Evolutionary conservation across 768 basidiomycete species (phyloP), one percentile per base, ranked within the genome.

Genomic region (Lactifluus subvellereus): DNA sequence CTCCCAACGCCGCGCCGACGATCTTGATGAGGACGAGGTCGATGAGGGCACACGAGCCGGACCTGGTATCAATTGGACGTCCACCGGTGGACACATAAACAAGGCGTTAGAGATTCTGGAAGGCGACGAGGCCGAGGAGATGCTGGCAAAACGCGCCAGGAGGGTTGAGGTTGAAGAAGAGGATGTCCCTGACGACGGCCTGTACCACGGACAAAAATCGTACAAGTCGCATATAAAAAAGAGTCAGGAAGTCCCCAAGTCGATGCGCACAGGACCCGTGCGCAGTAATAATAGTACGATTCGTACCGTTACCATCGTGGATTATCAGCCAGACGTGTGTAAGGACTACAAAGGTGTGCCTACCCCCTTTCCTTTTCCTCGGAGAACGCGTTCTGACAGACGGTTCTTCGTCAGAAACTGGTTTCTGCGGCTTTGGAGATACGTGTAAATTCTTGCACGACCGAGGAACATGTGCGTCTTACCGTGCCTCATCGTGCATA

Each of bases 401-500:
- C 49, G n/a, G 18, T 22, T n/a, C 20, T 6, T 11, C 22, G n/a
- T 20, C 49, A 96, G 96, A 98, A 78, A 99, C 97, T 56, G 97
- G 97, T 0, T 99, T 92, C 73, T 99, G 97, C 75, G 97, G 97
- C 22, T 99, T 96, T 74, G 97, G 97, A 35, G 97, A 99, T 75
- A 94, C 94, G 4, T 99, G 97, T 76, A 98, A 98, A 80, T 98
- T 98, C 79, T 80, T 98, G 72, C 97, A 98, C 76, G 97, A 98
- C 75, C 87, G 96, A 70, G 95, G 96, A 61, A 94, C 91, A 40
- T 94, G 91, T 91, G 70, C 73, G 89, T 85, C 49, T 66, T 52
- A 4, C 30, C 58, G 40, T 48, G 13, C 22, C 56, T 61, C 52
- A 22, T 66, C 35, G 49, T 67, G 33, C 64, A 68, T 55, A 68